Base-by-base conservation (phyloP, 2,329 filamentous ascomycete genomes). In the Phyllosticta citriasiana region DNA sequence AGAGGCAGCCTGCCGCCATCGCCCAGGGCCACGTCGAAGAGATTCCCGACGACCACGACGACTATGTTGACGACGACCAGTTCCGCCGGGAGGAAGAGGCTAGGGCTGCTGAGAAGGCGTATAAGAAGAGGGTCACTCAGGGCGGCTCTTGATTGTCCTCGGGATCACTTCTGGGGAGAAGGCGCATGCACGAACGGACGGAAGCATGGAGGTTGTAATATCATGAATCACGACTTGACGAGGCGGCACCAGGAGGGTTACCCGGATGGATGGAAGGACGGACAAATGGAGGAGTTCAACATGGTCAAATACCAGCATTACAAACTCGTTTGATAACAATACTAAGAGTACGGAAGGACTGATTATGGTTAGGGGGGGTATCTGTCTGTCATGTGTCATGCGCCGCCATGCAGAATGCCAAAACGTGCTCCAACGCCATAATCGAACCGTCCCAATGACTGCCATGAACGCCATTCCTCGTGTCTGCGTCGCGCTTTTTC, bases 11-110 rank as follows among this genome's bases (percentile, higher is more conserved):
- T 22, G 35, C 33, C 2, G n/a, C 53, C 1, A 55, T 60, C 25
- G 25, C 55, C 25, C 55, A 47, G 30, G 59, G 59, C 5, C 53
- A 33, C 4, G 27, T 60, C 27, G 59, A 60, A 14, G 59, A 60
- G 59, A 52, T 60, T 27, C 53, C 56, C 19, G 59, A 60, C 8
- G 35, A 54, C 33, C 53, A 60, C 7, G 59, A 40, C 52, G 50
- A 59, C 22, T 9, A 40, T 40, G 33, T 40, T 14, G 33, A 40
- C 16, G 33, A 40, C 16, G 33, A 22, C 19, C 19, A 22, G 19
- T 22, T 22, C 19, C 19, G 19, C 27, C 27, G 14, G 47, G 8
- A n/a, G 12, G 8, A 22, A 51, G 7, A 51, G 47, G 8, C 47
- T 12, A 51, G 6, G 47, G 27, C 27, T 30, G 27, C 27, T 4